These are phyloP conservation scores for Botrytis byssoidea DNA, from an alignment of 2,329 filamentous ascomycete genomes.

Conservation along the genomic window DNA sequence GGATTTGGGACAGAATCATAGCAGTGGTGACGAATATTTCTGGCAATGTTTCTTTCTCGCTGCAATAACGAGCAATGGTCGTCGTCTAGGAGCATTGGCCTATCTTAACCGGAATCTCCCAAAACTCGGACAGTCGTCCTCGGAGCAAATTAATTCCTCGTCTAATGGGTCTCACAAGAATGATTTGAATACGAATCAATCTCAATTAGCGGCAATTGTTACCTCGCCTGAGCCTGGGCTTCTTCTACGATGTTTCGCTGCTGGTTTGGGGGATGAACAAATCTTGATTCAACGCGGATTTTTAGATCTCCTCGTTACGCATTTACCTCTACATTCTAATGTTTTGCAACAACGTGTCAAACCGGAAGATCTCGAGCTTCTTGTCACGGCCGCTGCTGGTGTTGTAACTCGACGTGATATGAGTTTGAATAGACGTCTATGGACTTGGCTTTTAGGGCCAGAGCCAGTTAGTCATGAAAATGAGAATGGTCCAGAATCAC, in stretches of 20 bases:
- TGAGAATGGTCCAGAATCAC: slow-evolving; percentile 49
- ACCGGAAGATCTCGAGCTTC: slow-evolving; percentile 71
- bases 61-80: slow-evolving; percentile 82
- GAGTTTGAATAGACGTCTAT: slow-evolving; percentile 92
- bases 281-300: slow-evolving; percentile 91
- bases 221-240: slow-evolving; percentile 89
- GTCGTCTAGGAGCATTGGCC: slow-evolving; percentile 81
- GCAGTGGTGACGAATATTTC: slow-evolving; percentile 78
- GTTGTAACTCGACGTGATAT: slow-evolving; percentile 91
- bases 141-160: slow-evolving; percentile 36
- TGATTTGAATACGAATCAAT: slow-evolving; percentile 44
- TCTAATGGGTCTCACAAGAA: slow-evolving; percentile 33
- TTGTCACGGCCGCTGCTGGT: slow-evolving; percentile 79
- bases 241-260: slow-evolving; percentile 85
- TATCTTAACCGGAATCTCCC: slow-evolving; percentile 81
- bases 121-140: slow-evolving; percentile 53
- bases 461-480: slow-evolving; percentile 52
- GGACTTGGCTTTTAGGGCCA: slow-evolving; percentile 92
- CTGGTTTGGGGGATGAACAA: slow-evolving; percentile 83
- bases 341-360: slow-evolving; percentile 76
- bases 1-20: slow-evolving; percentile 52
- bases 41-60: slow-evolving; percentile 98
- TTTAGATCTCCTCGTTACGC: slow-evolving; percentile 85
- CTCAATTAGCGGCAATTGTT: slow-evolving; percentile 62
- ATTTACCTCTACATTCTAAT: slow-evolving; percentile 79